Evolutionary conservation across 768 basidiomycete species (phyloP), one percentile per base, ranked within the genome.

Genomic region (Erythrobasidium yunnanense): DNA sequence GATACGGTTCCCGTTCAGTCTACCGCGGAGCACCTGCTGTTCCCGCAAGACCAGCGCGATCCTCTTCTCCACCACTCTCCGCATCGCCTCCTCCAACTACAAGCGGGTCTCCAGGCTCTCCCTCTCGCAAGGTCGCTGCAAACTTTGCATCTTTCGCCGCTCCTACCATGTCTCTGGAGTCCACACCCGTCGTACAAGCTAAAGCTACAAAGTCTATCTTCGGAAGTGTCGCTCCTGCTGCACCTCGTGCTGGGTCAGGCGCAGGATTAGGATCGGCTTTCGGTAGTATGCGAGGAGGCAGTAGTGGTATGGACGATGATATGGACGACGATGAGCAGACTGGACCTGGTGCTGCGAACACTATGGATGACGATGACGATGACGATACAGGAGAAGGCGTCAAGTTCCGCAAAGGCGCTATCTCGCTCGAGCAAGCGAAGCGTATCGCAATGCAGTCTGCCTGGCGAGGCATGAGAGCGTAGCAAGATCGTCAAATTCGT

Each of bases 141-240:
- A 88, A 92, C 73, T 92, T 91, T 75, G 87, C 87, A 33, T 80
- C 89, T 1, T 92, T 92, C 72, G 85, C 88, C 7, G 86, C 86
- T 7, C 81, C 86, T 1, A 80, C 83, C 4, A 81, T 84, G 18
- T 88, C 86, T 72, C 87, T 92, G 33, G 70, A 68, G 5, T 60
- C 66, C 23, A 69, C 71, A 51, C 70, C 72, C 38, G 69, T 66
- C 57, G 51, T 45, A 30, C 11, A 33, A 25, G 55, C 54, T 25
- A 29, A 38, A 33, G 38, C 42, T 25, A 34, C 60, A 27, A 18
- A 42, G 23, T 30, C 70, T 29, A 52, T 38, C 30, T 55, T 20
- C 30, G 52, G 66, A 63, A 67, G 30, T 52, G 66, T 63, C n/a
- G 84, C 86, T 20, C 87, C 87, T 1, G 85, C 87, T 78, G 85